Percentiles rank a stretch among this genome's conserved stretches.
Evolutionary conservation across 352 stramenopile genomes (phyloP).

Genomic region (Pythium rishiriense): DNA sequence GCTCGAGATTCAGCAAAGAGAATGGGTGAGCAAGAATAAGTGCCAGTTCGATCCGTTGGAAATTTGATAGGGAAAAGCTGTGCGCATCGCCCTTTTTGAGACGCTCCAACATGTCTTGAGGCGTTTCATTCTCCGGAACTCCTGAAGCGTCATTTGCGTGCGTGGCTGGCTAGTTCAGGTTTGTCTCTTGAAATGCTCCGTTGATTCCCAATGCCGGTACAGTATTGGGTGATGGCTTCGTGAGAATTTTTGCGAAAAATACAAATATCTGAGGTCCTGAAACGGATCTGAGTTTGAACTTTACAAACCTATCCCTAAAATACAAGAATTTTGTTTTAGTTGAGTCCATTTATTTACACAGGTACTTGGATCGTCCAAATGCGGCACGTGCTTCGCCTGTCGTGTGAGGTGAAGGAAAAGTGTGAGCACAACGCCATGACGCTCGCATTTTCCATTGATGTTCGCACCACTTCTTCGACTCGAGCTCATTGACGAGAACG

Average conservation of each 20-base stretch:
- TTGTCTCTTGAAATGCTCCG: slow-evolving; percentile 25
- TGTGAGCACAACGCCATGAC: background rate
- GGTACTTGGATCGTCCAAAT: background rate
- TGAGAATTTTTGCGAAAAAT: slow-evolving; percentile 10
- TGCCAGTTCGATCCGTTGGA: slow-evolving; percentile 20
- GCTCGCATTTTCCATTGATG: background rate
- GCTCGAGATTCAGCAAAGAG: background rate
- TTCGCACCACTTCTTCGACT: background rate
- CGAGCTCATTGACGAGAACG: background rate
- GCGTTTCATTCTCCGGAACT: slow-evolving; percentile 17
- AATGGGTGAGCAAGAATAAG: slow-evolving; percentile 3
- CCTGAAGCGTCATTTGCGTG: slow-evolving; percentile 17
- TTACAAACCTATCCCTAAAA: background rate
- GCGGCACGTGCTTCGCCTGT: background rate
- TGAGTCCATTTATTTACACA: slow-evolving; percentile 18
- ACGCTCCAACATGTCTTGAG: slow-evolving; percentile 12
- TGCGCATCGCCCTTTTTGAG: background rate
- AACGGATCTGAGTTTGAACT: slow-evolving; percentile 12
- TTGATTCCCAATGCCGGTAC: slow-evolving; percentile 2
- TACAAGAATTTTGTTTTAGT: background rate
- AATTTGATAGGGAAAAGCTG: background rate
- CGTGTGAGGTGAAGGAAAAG: too few species aligned
- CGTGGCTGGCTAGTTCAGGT: slow-evolving; percentile 23
- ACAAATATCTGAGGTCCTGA: slow-evolving; percentile 17
- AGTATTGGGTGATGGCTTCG: slow-evolving; percentile 11